Base-by-base conservation (phyloP, 192 early-diverging fungal species). In the Thamnidium elegans region DNA sequence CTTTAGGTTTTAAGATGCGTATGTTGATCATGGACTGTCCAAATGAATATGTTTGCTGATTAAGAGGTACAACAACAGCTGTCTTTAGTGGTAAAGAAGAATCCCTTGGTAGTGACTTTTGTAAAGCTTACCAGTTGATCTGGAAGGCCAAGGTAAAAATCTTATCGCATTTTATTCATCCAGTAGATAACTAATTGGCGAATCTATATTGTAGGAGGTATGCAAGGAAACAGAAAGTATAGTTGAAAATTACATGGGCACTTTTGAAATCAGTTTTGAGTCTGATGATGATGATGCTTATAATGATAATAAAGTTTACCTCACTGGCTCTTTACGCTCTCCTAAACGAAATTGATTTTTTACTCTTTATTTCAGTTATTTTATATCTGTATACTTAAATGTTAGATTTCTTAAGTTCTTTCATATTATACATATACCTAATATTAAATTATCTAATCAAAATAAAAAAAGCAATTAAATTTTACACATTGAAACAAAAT, bases 201-300 rank as follows among this genome's bases (percentile, higher is more conserved):
- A 50, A 50, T 50, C 48, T 50, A 50, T 50, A 50, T 50, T 50
- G 48, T 50, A 50, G 20, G 17, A 50, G 48, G 48, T 50, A 23
- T 50, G 48, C 20, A 50, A 50, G 20, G 48, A 50, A 50, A 50
- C 48, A 50, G 48, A 50, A 50, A 23, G 20, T 50, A 50, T 50
- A 50, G 48, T 50, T 23, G 48, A 50, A 50, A 50, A 50, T 50
- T 23, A 23, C 48, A 50, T 23, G 48, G 20, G 20, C 48, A 50
- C 48, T 50, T 15, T 50, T 50, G 48, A 20, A 50, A 50, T 50
- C 48, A 23, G 20, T 7, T 50, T 50, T 50, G 48, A 50, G 17
- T 50, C 48, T 50, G 48, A 50, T 50, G 19, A 50, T 50, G 48
- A 50, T 50, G 15, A 13, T 50, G 15, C 17, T 50, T n/a, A n/a